Percentiles rank a stretch among this genome's conserved stretches.
These are phyloP conservation scores for Panus rudis DNA, from an alignment of 768 basidiomycete species.

Conservation along the genomic window DNA sequence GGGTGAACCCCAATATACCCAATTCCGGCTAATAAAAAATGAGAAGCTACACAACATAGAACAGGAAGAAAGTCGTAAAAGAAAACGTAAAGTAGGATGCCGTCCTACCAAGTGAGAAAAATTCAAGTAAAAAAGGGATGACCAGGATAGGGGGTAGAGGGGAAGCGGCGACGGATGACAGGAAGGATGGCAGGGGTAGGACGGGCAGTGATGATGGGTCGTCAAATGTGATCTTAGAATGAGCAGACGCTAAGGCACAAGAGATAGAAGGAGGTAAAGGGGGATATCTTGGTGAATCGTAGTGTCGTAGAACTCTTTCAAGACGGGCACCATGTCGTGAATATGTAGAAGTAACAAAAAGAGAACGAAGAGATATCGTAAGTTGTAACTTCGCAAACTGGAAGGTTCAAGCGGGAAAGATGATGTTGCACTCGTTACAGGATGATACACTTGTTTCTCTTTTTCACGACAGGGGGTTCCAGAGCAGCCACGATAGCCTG, in stretches of 20 bases:
- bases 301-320: constrained; percentile 12
- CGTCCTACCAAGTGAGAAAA: constrained; percentile 16
- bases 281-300: constrained; percentile 22
- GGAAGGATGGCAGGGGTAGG: no score
- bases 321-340: no score
- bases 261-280: constrained; percentile 11
- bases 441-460: constrained; percentile 74
- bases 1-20: constrained; percentile 30
- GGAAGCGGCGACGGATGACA: no score
- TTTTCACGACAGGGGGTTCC: constrained; percentile 91
- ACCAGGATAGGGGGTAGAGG: constrained; percentile 9
- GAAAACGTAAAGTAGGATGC: constrained; percentile 16
- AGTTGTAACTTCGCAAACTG: no score
- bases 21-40: constrained; percentile 29
- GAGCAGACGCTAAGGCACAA: no score
- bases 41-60: constrained; percentile 29
- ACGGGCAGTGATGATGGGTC: no score
- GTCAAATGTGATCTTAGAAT: no score
- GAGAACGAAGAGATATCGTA: no score
- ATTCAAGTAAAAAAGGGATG: constrained; percentile 6
- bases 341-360: constrained; percentile 15
- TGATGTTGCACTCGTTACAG: constrained; percentile 52
- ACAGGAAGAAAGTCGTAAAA: no score
- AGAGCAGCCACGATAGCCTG: constrained; percentile 98
- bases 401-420: no score